Evolutionary conservation across 148 eudicot genomes (phyloP), one percentile per base, ranked within the genome.

Genomic region (Fagopyrum tataricum): DNA sequence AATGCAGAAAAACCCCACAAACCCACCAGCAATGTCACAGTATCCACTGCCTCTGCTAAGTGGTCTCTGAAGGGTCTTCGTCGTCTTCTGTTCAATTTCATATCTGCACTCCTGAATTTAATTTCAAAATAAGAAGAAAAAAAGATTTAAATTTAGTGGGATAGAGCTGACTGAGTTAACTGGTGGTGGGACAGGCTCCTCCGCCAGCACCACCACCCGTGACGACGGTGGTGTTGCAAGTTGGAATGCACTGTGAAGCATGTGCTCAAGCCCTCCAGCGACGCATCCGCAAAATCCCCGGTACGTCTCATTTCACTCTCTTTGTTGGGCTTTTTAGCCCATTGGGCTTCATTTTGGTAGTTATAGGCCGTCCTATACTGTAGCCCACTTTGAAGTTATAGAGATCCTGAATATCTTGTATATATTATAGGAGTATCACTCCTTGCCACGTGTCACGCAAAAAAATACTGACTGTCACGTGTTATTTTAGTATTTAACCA

Each of bases 191-290:
- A 76, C 85, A 90, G 96, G 81, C 87, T 66, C 89, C 87, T 64
- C 75, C 82, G 0, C 80, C 77, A 7, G 13, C 49, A 2, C 49
- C 49, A 8, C 49, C 49, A 13, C 49, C 49, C 49, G 49, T 46
- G 49, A 78, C 76, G 75, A 86, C 87, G 51, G 73, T 82, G 10
- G 84, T 79, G 75, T 67, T 90, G 72, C 76, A 78, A 80, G 81
- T 88, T 56, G 80, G 75, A 61, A 86, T 86, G 86, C 96, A 87
- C 56, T 90, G 96, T 81, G 87, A 83, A 41, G 96, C 92, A 15
- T 88, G 92, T 78, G 90, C 89, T 18, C 87, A 83, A 74, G 82
- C 17, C 67, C 73, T 88, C 73, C 82, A 78, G 78, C 88, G 84
- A 83, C 79, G 75, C 78, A 88, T 90, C 64, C 72, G 80, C 37